Percentiles rank a stretch among this genome's conserved stretches.
These are phyloP conservation scores for Mucor racemosus DNA, from an alignment of 371 early-diverging fungal genomes.

Conservation along the genomic window DNA sequence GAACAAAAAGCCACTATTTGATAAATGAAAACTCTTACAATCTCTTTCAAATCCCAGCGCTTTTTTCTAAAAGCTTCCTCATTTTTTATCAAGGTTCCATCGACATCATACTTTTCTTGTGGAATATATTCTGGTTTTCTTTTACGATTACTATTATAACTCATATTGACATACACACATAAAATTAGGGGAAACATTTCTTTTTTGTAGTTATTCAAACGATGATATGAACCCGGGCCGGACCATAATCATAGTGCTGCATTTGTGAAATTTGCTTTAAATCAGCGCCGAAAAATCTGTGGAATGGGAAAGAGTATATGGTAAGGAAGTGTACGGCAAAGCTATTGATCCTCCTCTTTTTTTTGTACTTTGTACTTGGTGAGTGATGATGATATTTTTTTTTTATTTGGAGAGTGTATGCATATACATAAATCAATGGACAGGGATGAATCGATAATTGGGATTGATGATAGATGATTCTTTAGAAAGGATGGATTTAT, in stretches of 20 bases:
- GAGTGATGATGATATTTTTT: conserved; percentile 13
- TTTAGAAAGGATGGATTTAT: no score
- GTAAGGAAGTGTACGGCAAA: neutral
- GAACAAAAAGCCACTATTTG: neutral
- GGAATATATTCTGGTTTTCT: conserved; percentile 34
- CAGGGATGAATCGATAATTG: no score
- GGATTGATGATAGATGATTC: no score
- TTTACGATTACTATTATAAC: conserved; percentile 13
- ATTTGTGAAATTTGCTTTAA: neutral
- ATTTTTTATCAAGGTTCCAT: conserved; percentile 43
- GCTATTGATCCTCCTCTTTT: conserved; percentile 25
- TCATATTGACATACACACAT: neutral
- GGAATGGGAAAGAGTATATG: conserved; percentile 11
- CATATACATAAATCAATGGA: no score
- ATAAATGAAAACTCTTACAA: conserved; percentile 30
- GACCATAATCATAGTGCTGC: neutral
- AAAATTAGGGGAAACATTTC: no score
- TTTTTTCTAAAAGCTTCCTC: conserved; percentile 33
- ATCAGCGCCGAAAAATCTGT: conserved; percentile 5
- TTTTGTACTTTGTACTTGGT: conserved; percentile 43
- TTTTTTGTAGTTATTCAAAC: no score
- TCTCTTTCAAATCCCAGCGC: conserved; percentile 47
- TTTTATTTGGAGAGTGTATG: no score
- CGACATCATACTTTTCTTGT: conserved; percentile 46
- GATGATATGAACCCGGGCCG: neutral